Evolutionary conservation across 768 basidiomycete species (phyloP).

Genomic region (Pilatotrama ljubarskyi): DNA sequence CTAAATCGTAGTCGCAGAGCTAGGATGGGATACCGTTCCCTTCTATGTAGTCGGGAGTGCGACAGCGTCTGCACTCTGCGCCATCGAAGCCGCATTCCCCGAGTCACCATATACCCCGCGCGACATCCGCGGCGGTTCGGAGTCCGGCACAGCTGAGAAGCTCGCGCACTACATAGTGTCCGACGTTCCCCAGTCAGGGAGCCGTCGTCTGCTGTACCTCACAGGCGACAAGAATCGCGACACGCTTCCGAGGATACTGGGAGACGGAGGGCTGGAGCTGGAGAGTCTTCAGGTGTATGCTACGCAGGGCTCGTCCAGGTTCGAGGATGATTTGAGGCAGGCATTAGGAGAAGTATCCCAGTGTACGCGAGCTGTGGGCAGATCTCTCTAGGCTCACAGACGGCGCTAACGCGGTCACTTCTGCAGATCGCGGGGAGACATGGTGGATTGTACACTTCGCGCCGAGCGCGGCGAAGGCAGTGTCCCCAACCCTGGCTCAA

Average conservation of each 20-base stretch:
- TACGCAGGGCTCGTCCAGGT: slow-evolving; percentile 57
- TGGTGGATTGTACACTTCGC: slow-evolving; percentile 82
- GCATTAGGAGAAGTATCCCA: not conserved
- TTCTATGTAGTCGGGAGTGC: slow-evolving; percentile 80
- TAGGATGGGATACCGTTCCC: slow-evolving; percentile 56
- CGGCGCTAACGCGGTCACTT: not conserved
- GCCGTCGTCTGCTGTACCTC: slow-evolving; percentile 60
- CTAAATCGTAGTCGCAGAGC: slow-evolving; percentile 14
- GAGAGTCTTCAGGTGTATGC: slow-evolving; percentile 66
- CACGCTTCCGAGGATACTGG: slow-evolving; percentile 54
- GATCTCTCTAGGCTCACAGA: not conserved
- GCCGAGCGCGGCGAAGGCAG: slow-evolving; percentile 66
- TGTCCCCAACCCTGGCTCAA: slow-evolving; percentile 48
- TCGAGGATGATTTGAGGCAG: slow-evolving; percentile 43
- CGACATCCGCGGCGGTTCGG: slow-evolving; percentile 44
- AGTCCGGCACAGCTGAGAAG: slow-evolving; percentile 66
- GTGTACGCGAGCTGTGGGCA: not conserved
- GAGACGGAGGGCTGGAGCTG: slow-evolving; percentile 44
- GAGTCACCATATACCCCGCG: slow-evolving; percentile 32
- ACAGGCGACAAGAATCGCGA: slow-evolving; percentile 88
- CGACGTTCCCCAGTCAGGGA: slow-evolving; percentile 28
- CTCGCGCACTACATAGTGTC: slow-evolving; percentile 64
- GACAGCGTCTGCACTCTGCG: slow-evolving; percentile 51
- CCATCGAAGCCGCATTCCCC: slow-evolving; percentile 33
- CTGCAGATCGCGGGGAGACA: not conserved